Evolutionary conservation across 805 yeast species (phyloP), one percentile per base, ranked within the genome.

Genomic region (Saccharomycopsis fibuligera): DNA sequence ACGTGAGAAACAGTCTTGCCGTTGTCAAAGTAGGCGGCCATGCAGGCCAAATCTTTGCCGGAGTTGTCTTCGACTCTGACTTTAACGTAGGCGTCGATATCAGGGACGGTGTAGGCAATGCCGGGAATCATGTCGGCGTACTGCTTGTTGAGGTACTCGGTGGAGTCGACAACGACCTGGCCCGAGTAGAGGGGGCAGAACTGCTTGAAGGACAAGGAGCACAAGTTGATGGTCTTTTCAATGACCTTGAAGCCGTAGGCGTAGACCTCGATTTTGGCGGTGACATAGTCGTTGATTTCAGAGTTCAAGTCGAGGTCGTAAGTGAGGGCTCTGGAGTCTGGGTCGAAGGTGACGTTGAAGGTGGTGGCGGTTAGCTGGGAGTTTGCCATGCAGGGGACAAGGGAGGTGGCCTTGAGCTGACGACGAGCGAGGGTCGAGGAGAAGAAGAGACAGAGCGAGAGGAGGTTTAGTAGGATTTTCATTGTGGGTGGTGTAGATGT

Each of bases 171-270:
- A 58, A 85, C 86, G 60, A 90, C 76, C 35, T 78, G 67, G 29
- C 96, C 96, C 0, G 96, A 90, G 57, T 72, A 80, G 30, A 90
- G 63, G 1, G 96, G 96, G 66, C 97, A 90, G 62, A 90, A 86
- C 68, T 90, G 95, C 60, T 83, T 84, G 84, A 95, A 82, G 45
- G 77, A 65, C 36, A 69, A 48, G 3, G 57, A 41, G 68, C 97
- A 90, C 51, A 87, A 68, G 60, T 87, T 76, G 44, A 89, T 63
- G 1, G 62, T 59, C 57, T 73, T 68, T 4, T 73, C 64, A 55
- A 88, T 81, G 60, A 87, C 75, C 50, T 70, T 66, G 67, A 89
- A 83, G 0, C 97, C 97, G 62, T 88, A 90, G 3, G 96, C 96
- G 60, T 79, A 87, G 12, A 89, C 86, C 40, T 76, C 78, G 22